These are phyloP conservation scores for Arthrobotrys conoides DNA, from an alignment of 2,329 filamentous ascomycete species.

Conservation along the genomic window DNA sequence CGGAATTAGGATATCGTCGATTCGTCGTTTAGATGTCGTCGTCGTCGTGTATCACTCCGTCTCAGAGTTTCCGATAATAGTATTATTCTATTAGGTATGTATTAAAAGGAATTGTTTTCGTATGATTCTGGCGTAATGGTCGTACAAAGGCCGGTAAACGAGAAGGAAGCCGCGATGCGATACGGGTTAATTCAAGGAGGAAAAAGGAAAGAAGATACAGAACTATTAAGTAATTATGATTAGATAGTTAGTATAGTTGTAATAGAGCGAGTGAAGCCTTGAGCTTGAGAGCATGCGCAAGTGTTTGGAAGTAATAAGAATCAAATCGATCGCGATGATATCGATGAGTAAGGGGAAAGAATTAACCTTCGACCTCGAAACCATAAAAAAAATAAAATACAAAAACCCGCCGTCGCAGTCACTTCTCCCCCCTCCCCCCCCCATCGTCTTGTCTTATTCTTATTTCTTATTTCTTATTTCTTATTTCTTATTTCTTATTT, in stretches of 20 bases:
- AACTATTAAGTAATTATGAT: background rate
- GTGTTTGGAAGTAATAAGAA: background rate
- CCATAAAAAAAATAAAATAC: too few species aligned
- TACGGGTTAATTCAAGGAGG: too few species aligned
- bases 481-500: background rate
- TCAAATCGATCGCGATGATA: constrained; percentile 8
- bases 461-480: background rate
- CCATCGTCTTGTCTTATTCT: too few species aligned
- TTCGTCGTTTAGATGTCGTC: background rate
- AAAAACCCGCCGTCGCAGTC: too few species aligned
- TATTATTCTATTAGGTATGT: constrained; percentile 18
- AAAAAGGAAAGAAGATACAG: constrained; percentile 19
- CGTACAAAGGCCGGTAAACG: constrained; percentile 19
- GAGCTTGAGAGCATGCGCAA: background rate
- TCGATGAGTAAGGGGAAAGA: constrained; percentile 25
- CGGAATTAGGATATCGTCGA: background rate
- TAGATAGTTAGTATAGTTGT: too few species aligned
- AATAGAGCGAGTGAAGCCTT: constrained; percentile 9
- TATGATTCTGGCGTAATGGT: background rate
- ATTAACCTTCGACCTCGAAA: too few species aligned
- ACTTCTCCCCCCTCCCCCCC: too few species aligned
- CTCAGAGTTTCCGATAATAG: constrained; percentile 1
- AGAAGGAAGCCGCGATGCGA: background rate
- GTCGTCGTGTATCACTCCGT: constrained; percentile 17
- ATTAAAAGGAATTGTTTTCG: background rate